Evolutionary conservation across 176 grass and related monocot genomes (phyloP), one percentile per base, ranked within the genome.

Genomic region (maize (Zea mays)): DNA sequence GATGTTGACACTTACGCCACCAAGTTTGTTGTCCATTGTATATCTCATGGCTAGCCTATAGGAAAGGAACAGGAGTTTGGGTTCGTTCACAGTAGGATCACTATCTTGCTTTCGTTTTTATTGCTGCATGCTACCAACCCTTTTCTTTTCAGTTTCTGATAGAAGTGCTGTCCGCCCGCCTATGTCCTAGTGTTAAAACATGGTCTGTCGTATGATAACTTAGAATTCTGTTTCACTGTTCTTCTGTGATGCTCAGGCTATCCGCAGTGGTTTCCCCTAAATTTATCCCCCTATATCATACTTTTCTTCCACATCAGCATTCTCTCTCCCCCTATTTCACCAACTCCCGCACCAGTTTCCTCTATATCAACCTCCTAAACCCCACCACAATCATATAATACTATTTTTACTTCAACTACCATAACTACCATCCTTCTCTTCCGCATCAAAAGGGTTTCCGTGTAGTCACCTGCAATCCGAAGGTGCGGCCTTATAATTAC

Each of bases 1-100:
- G 52, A 83, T 78, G 67, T 61, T 73, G 74, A 61, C 38, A n/a
- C 33, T 73, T 79, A 13, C 15, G 7, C 16, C 36, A 64, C 27
- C 21, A 67, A 5, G 3, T 59, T 66, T 62, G 27, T 49, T 73
- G 40, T 66, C 61, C 37, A 43, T 68, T 41, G 15, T 33, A 8
- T 65, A 68, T 73, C 69, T 47, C 20, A 37, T 11, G 72, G 52
- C 15, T 11, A 72, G 43, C 11, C 43, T 14, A 52, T 55, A 54
- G 34, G 64, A 55, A 71, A 20, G 78, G 36, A 54, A 81, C 11
- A 35, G n/a, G 19, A 59, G 34, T 57, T 14, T 50, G 62, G 73
- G n/a, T 72, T 52, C 62, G 12, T 3, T 34, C 37, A 63, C 57
- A 47, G 11, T 63, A 19, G 6, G 17, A 75, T 74, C 35, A 69